A percentile compares a stretch with the other conserved stretches of the same genome.
These are phyloP conservation scores for Bruguiera gymnorhiza DNA, from an alignment of 345 rosid species.

Conservation along the genomic window DNA sequence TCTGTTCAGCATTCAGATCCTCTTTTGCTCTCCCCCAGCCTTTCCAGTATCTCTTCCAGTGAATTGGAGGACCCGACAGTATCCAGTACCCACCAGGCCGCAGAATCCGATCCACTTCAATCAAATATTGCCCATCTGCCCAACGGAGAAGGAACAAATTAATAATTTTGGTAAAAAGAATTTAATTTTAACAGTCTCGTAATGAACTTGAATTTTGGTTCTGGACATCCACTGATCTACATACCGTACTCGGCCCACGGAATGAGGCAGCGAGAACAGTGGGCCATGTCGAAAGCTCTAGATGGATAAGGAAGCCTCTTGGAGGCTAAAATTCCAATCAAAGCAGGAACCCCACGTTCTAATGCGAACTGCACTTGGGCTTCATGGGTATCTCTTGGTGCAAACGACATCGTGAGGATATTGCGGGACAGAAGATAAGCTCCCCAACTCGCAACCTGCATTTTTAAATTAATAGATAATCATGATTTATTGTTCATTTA, in stretches of 20 bases:
- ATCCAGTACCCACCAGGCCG: conserved; percentile 63
- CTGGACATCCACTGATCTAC: background rate
- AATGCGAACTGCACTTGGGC: conserved; percentile 49
- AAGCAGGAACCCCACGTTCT: conserved; percentile 46
- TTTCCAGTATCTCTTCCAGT: conserved; percentile 40
- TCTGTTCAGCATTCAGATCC: conserved; percentile 40
- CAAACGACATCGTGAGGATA: conserved; percentile 40
- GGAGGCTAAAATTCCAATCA: conserved; percentile 42
- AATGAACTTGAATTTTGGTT: no score
- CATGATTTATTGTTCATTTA: no score
- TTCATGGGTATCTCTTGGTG: conserved; percentile 49
- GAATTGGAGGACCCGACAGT: conserved; percentile 57
- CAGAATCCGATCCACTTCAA: conserved; percentile 43
- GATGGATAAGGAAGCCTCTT: conserved; percentile 46
- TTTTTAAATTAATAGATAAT: background rate
- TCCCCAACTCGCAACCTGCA: conserved; percentile 53
- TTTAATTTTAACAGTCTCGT: no score
- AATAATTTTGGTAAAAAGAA: no score
- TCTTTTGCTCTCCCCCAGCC: conserved; percentile 40
- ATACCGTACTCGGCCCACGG: conserved; percentile 40
- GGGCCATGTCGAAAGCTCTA: conserved; percentile 49
- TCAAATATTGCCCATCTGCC: conserved; percentile 43
- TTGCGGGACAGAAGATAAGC: conserved; percentile 41
- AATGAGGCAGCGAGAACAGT: conserved; percentile 49
- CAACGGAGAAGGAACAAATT: background rate